Conservation (phyloP, 2,329 filamentous ascomycete genomes). For the Talaromyces amestolkiae region DNA sequence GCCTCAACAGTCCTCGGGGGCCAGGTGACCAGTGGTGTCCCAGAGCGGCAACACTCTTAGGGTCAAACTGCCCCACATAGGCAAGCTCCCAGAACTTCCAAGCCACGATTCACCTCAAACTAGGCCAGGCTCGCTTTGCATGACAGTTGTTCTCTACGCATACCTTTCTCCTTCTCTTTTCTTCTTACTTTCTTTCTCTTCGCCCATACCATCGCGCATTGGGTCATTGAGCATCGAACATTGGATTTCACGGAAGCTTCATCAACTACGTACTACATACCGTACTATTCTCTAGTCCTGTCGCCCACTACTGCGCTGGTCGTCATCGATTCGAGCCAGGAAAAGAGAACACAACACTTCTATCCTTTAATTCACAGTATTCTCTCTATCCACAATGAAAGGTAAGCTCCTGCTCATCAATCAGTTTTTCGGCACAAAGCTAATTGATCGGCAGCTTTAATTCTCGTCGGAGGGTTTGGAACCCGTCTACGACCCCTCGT, state of each 20-base stretch:
- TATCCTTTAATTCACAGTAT: neutral
- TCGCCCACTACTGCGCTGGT: conserved; percentile 3
- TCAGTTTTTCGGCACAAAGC: neutral
- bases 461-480: conserved; percentile 98
- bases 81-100: conserved; percentile 5
- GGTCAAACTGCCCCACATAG: neutral
- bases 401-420: conserved; percentile 32
- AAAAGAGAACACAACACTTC: neutral
- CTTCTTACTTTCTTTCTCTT: neutral
- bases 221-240: neutral
- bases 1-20: neutral
- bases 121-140: neutral
- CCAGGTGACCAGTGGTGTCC: conserved; percentile 5
- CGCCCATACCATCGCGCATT: neutral
- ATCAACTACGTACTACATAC: neutral
- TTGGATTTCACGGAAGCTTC: neutral
- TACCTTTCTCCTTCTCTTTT: neutral
- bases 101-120: conserved; percentile 10
- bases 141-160: conserved; percentile 3
- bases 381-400: conserved; percentile 40
- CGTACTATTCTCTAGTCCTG: neutral
- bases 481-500: conserved; percentile 95
- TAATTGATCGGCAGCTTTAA: conserved; percentile 65
- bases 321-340: conserved; percentile 5
- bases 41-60: neutral